Percentiles rank a stretch among this genome's conserved stretches.
Evolutionary conservation across 352 stramenopile genomes (phyloP).

Genomic region (Globisporangium perplexum): DNA sequence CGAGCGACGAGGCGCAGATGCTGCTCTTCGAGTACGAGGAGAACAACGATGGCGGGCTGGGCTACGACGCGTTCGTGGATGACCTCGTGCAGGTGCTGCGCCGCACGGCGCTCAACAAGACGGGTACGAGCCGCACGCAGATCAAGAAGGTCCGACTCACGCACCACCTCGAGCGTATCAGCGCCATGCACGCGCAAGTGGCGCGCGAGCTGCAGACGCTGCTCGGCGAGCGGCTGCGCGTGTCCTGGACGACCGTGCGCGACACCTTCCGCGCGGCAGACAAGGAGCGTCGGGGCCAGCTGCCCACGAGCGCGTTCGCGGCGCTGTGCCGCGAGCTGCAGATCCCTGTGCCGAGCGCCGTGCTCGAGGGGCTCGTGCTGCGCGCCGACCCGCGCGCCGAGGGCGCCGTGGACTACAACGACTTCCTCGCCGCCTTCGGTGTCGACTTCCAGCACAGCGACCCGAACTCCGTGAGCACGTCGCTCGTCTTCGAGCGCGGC

Average conservation of each 20-base stretch:
- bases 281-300: slow-evolving; percentile 20
- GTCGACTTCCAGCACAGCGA: slow-evolving; percentile 58
- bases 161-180: slow-evolving; percentile 42
- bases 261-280: slow-evolving; percentile 50
- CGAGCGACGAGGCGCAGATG: slow-evolving; percentile 47
- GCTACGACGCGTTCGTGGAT: slow-evolving; percentile 58
- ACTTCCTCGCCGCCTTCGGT: slow-evolving; percentile 61
- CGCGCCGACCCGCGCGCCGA: slow-evolving; percentile 13
- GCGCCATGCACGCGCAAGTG: slow-evolving; percentile 36
- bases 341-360: slow-evolving; percentile 19
- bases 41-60: slow-evolving; percentile 57
- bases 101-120: slow-evolving; percentile 31
- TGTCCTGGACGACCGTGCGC: slow-evolving; percentile 44
- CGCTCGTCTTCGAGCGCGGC: slow-evolving; percentile 36
- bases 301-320: slow-evolving; percentile 36
- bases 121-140: slow-evolving; percentile 25
- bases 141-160: slow-evolving; percentile 58
- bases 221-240: slow-evolving; percentile 36
- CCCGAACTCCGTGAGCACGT: slow-evolving; percentile 59
- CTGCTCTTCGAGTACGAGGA: slow-evolving; percentile 72
- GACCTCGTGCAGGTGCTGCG: slow-evolving; percentile 47
- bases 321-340: slow-evolving; percentile 28
- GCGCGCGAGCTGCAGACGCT: slow-evolving; percentile 39
- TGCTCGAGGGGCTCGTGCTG: slow-evolving; percentile 43
- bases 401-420: slow-evolving; percentile 47